phyloP scores from a whole-genome alignment of 1,284 basidiomycete genomes.

The Irpex sp. region DNA sequence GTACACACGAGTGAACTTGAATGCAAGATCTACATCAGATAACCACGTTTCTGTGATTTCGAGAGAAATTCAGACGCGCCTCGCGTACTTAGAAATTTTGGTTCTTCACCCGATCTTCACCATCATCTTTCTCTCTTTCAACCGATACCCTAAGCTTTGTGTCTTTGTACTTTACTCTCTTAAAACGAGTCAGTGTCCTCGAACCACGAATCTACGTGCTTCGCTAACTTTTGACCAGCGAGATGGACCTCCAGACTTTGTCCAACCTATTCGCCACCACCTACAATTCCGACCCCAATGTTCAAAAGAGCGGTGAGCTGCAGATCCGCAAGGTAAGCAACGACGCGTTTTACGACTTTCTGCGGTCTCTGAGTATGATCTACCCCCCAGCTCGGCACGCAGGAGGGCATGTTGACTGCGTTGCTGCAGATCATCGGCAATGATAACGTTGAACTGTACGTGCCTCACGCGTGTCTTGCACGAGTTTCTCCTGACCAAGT shows the following conservation, averaged over 20 bases:
- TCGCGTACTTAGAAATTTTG: slow-evolving; percentile 9
- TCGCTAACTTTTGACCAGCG: slow-evolving; percentile 2
- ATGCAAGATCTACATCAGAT: slow-evolving; percentile 1
- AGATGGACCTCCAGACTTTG: slow-evolving; percentile 76
- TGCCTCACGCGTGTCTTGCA: slow-evolving; percentile 33
- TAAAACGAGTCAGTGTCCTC: slow-evolving; percentile 6
- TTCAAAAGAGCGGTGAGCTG: slow-evolving; percentile 77
- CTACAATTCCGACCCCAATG: slow-evolving; percentile 80
- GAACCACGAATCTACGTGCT: background rate
- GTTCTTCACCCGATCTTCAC: slow-evolving; percentile 1
- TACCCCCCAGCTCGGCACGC: slow-evolving; percentile 54
- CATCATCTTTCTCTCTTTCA: slow-evolving; percentile 3
- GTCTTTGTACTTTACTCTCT: slow-evolving; percentile 6
- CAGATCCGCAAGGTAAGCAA: slow-evolving; percentile 73
- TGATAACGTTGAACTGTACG: slow-evolving; percentile 74
- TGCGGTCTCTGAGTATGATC: slow-evolving; percentile 1
- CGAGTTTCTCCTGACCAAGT: slow-evolving; percentile 3
- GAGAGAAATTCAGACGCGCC: background rate
- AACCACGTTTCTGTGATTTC: slow-evolving; percentile 3
- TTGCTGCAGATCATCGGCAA: slow-evolving; percentile 79
- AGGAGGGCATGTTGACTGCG: slow-evolving; percentile 77
- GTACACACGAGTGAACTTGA: background rate
- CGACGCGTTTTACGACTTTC: slow-evolving; percentile 3
- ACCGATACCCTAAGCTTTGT: slow-evolving; percentile 10
- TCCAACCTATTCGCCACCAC: slow-evolving; percentile 77